Base-by-base conservation (phyloP, 164 flowering plant species). In the Chimonanthus praecox region DNA sequence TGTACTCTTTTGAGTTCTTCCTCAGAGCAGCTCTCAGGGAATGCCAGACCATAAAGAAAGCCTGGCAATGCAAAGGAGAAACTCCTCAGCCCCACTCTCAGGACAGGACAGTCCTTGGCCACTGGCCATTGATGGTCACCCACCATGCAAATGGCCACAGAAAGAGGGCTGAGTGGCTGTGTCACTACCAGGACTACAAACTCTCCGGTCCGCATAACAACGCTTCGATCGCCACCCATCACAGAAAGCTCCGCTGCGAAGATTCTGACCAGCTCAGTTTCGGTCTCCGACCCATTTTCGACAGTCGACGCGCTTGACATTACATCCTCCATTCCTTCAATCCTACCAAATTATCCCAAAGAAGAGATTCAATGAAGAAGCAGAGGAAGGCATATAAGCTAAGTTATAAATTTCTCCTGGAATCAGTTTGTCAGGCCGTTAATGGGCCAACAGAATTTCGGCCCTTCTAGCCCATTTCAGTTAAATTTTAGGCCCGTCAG, bases 101-200 rank as follows among this genome's bases (percentile, higher is more conserved):
- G 5, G 4, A 74, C 69, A 5, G 77, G 77, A 33, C 69, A 16
- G 43, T 78, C 80, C 72, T 20, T 74, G 1, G 77, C 68, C 3
- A 74, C 3, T 0, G 80, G 80, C 80, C 80, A 78, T 6, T 74
- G 74, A 21, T 74, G 67, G 6, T 74, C 77, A 61, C 71, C 77
- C n/a, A 74, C 74, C 63, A 74, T 61, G 49, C 80, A 78, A 20
- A 71, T 2, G 0, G 72, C 47, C 45, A 71, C 18, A 10, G 64
- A 5, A 5, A 78, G 64, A 5, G 72, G 67, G 45, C 73, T 78
- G 1, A 15, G 49, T 0, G 49, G 21, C 33, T 78, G 80, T 7
- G 7, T 4, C 10, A 74, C 47, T 13, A 78, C 8, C 64, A 49
- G 46, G 20, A 74, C 6, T 0, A 43, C 18, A 21, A 78, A 77